These are phyloP conservation scores for Beta lomatogona DNA, from an alignment of 179 eudicot species.

Conservation along the genomic window DNA sequence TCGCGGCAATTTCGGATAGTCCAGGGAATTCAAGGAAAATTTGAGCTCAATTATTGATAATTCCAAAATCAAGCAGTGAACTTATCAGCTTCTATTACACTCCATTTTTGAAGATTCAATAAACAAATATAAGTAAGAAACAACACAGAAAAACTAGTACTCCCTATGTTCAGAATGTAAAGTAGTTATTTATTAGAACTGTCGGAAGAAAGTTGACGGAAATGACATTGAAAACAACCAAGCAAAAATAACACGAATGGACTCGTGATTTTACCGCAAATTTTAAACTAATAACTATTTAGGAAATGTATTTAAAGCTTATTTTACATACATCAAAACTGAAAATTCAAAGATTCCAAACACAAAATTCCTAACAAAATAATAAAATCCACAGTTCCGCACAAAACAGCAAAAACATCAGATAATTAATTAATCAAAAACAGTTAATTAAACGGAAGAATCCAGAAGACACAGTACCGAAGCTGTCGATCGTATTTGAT, in stretches of 20 bases:
- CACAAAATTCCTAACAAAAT: not conserved
- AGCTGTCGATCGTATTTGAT: constrained; percentile 92
- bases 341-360: not conserved
- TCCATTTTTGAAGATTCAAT: not conserved
- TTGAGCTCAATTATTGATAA: not conserved
- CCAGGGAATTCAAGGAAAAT: not conserved
- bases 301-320: too few species aligned
- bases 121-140: not conserved
- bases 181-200: too few species aligned
- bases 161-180: not conserved
- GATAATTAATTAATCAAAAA: not conserved
- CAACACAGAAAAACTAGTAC: not conserved
- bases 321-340: too few species aligned
- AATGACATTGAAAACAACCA: not conserved
- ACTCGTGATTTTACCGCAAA: too few species aligned
- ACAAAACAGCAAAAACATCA: not conserved
- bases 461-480: constrained; percentile 40
- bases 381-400: not conserved
- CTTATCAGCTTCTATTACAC: not conserved
- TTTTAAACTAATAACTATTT: too few species aligned
- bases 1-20: not conserved
- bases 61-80: not conserved
- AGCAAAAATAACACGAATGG: not conserved
- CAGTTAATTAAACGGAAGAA: not conserved
- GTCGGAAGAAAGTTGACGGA: not conserved